Evolutionary conservation across 2,329 filamentous ascomycete species (phyloP).

Genomic region (Stagonosporopsis vannaccii): DNA sequence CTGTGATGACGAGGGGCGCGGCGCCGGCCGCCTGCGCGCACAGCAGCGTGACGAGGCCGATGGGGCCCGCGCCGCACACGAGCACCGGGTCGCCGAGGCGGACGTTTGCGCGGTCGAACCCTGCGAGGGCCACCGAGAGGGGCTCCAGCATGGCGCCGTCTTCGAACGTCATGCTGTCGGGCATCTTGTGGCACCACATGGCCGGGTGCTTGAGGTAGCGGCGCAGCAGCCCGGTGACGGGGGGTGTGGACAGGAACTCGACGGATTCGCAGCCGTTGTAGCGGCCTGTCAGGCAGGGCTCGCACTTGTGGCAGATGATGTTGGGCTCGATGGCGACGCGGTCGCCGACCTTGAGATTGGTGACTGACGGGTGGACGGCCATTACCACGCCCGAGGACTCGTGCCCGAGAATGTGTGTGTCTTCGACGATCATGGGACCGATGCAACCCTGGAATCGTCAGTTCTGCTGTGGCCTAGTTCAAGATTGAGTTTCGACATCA

Average conservation of each 20-base stretch:
- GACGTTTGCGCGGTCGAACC: conserved; percentile 82
- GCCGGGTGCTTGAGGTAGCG: conserved; percentile 96
- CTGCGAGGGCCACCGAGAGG: conserved; percentile 85
- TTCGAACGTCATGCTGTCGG: conserved; percentile 83
- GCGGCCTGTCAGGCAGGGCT: conserved; percentile 87
- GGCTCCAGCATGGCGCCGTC: conserved; percentile 91
- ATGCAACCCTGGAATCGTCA: conserved; percentile 69
- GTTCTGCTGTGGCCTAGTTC: conserved; percentile 7
- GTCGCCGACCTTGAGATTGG: conserved; percentile 79
- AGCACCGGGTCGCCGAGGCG: conserved; percentile 85
- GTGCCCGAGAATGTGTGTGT: conserved; percentile 91
- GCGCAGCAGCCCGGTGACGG: conserved; percentile 83
- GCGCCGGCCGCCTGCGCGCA: conserved; percentile 88
- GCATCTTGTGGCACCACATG: conserved; percentile 95
- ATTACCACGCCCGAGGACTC: conserved; percentile 86
- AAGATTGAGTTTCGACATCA: not conserved
- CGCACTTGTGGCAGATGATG: conserved; percentile 88
- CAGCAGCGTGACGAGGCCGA: conserved; percentile 86
- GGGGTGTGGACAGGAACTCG: conserved; percentile 87
- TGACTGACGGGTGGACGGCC: conserved; percentile 82
- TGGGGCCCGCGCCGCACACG: conserved; percentile 91
- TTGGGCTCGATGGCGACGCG: conserved; percentile 78
- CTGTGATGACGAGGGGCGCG: conserved; percentile 89
- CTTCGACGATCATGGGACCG: conserved; percentile 91
- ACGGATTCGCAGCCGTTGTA: conserved; percentile 95